phyloP scores from a whole-genome alignment of 495 filamentous ascomycete genomes.

The Darksidea phi region DNA sequence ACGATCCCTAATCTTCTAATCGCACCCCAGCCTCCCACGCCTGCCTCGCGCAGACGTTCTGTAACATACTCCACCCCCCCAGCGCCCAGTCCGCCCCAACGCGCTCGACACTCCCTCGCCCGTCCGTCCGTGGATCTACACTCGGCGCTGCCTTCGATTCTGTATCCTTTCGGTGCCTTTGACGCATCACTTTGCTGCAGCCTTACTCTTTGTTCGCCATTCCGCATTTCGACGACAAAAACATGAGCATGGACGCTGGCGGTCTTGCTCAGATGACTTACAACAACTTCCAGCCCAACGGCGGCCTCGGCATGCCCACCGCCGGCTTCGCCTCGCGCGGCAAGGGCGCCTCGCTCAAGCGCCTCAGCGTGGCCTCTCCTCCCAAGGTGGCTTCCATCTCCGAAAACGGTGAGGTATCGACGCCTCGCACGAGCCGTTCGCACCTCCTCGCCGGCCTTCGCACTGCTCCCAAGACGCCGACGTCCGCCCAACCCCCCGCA shows the following conservation, averaged over 20 bases:
- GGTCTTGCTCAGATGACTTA: constrained; percentile 99
- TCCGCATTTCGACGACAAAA: constrained; percentile 27
- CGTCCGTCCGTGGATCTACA: constrained; percentile 10
- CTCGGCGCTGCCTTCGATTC: constrained; percentile 25
- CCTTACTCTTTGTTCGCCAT: constrained; percentile 17
- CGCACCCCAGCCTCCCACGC: constrained; percentile 12
- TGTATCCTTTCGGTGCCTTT: constrained; percentile 29
- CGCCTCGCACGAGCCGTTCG: constrained; percentile 89
- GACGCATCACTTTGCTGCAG: constrained; percentile 25
- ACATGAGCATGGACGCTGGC: constrained; percentile 92
- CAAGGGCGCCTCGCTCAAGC: constrained; percentile 80
- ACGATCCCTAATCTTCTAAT: constrained; percentile 40
- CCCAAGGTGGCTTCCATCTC: constrained; percentile 64
- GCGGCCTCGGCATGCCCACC: constrained; percentile 65
- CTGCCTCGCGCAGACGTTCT: constrained; percentile 22
- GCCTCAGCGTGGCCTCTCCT: constrained; percentile 62
- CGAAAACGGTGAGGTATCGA: constrained; percentile 65
- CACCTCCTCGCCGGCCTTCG: constrained; percentile 91
- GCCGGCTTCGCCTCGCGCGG: constrained; percentile 82
- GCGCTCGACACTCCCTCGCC: constrained; percentile 18
- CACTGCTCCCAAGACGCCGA: constrained; percentile 85
- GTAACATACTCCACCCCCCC: constrained; percentile 12
- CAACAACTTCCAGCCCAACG: constrained; percentile 64
- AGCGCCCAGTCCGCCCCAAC: neutral
- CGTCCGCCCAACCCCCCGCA: constrained; percentile 53